Base-by-base conservation (phyloP, 2,329 filamentous ascomycete species). In the Mycocentrospora acerina region DNA sequence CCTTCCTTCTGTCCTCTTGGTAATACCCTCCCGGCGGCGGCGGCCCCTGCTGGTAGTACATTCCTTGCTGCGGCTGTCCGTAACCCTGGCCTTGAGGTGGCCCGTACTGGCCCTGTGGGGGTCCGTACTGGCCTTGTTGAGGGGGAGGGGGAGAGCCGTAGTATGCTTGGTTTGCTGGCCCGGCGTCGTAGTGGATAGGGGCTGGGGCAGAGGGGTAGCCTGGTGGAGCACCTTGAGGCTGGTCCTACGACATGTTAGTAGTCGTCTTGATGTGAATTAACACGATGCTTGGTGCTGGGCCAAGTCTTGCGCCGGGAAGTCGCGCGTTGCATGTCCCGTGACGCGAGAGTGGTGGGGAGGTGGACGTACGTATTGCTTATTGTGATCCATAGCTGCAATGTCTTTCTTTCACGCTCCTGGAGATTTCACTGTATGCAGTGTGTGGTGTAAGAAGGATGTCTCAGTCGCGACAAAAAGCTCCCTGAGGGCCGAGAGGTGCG, bases 1-100 rank as follows among this genome's bases (percentile, higher is more conserved):
- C 50, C 9, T 60, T 39, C 29, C 46, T 60, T 46, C 46, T 60
- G n/a, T 55, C 47, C 40, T 68, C 61, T 24, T 63, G 49, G 35
- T 71, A 71, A 42, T 72, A 68, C 5, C 70, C 70, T 24, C 59
- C 60, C 4, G 60, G 61, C 32, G 61, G 61, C 8, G 54, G 52
- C 2, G 57, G 57, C 38, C 62, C 59, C 44, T 60, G 60, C 27
- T 64, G 61, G 28, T 66, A 57, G 28, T 66, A 57, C 60, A 64
- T 64, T 38, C 64, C 57, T 25, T 63, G 69, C 29, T 54, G 55
- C 15, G 62, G 69, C 31, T 54, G 55, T 11, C 44, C 48, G 40
- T 71, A 67, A 9, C 67, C 67, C 24, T 46, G 57, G 10, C 53
- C 53, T 35, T 57, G 50, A 10, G 40, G 34, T 14, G 34, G 25